Base-by-base conservation (phyloP, 208 protist genomes). In the Wallacemonas sp. region DNA sequence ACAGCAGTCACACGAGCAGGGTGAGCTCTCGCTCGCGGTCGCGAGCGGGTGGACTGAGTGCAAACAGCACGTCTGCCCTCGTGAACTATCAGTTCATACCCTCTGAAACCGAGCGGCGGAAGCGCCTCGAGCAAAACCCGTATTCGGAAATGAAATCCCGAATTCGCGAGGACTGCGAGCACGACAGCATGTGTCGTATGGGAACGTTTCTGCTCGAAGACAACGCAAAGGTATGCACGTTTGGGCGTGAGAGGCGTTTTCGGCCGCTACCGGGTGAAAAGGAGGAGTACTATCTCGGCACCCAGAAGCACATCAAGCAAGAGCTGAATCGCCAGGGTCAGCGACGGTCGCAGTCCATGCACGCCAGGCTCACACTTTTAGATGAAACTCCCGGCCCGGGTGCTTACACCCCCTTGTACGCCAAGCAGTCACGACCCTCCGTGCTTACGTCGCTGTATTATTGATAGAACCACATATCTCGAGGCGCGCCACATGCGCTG, bases 401-500 rank as follows among this genome's bases (percentile, higher is more conserved):
- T 17, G 79, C 88, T 8, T 94, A 94, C 71, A 94, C 84, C 3
- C 88, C 88, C 31, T 79, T 75, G 0, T 94, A 88, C 70, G 76
- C 54, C 45, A 91, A 91, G 38, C 41, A 84, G 51, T 83, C 79
- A 2, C 84, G 83, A 24, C 80, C 80, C 1, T 77, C 82, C 0
- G 54, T 75, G 34, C 55, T 76, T 36, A 65, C 72, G 21, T 63
- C 24, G 1, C 41, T 39, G 30, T 42, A 44, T 19, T 62, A 59
- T 26, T 55, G 55, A 56, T 34, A 26, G 30, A 21, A 45, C 44
- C 17, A 49, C 17, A 21, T 19, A 19, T 19, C 12, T 19, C 12
- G 44, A 6, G 17, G 19, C 22, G 44, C 17, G 12, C 44, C 12
- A 49, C 9, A 8, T 49, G 17, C 22, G 44, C 9, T 49, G 12